Percentiles rank a stretch among this genome's conserved stretches.
Conservation (phyloP, 805 yeast genomes). For the Wickerhamomyces canadensis region DNA sequence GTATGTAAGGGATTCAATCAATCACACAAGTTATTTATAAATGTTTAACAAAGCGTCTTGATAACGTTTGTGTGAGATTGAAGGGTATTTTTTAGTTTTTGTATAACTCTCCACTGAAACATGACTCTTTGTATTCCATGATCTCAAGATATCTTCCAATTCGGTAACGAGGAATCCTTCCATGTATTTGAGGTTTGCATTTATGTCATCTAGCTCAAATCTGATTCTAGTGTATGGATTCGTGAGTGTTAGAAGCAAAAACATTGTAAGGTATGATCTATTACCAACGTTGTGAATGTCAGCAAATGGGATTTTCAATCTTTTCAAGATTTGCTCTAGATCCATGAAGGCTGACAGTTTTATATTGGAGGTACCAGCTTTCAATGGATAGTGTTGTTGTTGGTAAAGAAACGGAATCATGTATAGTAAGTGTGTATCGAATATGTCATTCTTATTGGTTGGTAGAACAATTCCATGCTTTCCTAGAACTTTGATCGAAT, state of each 20-base stretch:
- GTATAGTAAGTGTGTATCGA: conserved; percentile 13
- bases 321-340: conserved; percentile 11
- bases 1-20: too few relatives aligned
- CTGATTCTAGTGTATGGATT: conserved; percentile 15
- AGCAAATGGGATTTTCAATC: conserved; percentile 13
- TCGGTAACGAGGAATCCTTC: conserved; percentile 7
- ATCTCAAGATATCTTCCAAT: conserved; percentile 4
- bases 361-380: conserved; percentile 1
- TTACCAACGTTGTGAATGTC: conserved; percentile 15
- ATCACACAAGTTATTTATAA: background rate
- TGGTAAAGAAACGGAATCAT: conserved; percentile 9
- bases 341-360: conserved; percentile 3
- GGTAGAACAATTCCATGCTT: conserved; percentile 3
- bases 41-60: background rate
- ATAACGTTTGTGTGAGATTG: background rate
- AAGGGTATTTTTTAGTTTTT: background rate
- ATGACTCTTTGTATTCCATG: conserved; percentile 25
- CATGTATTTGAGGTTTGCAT: conserved; percentile 11
- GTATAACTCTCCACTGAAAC: background rate
- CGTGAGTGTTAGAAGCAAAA: conserved; percentile 11
- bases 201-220: conserved; percentile 11
- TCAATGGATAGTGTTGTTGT: background rate
- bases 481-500: conserved; percentile 1
- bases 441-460: background rate
- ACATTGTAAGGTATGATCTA: conserved; percentile 12